Evolutionary conservation across 306 rosid species (phyloP), one percentile per base, ranked within the genome.

Genomic region (Citrullus colocynthis): DNA sequence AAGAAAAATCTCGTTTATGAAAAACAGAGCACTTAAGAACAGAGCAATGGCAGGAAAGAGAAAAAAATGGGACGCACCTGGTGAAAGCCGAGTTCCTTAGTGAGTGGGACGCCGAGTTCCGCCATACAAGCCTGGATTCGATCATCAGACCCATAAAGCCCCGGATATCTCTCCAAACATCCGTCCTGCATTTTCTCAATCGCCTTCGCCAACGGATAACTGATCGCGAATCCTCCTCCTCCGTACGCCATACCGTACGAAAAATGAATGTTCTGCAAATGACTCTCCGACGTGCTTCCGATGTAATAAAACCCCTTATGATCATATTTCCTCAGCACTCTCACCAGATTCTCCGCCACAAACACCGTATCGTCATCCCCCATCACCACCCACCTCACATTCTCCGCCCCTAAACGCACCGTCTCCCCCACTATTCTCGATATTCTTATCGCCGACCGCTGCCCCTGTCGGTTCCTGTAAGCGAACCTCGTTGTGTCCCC

Each of bases 81-180:
- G 82, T 96, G 99, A 83, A 96, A 96, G 37, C 99, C 99, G 84
- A 88, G 85, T 89, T 96, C 91, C 75, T 88, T 96, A 2, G 98
- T 89, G 87, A 96, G 96, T 69, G 99, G 99, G 59, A 96, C 98
- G 51, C 99, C 99, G 82, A 96, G 99, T 84, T 96, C 99, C 6
- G 98, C 96, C 98, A 92, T 92, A 81, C 99, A 96, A 24, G 99
- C 99, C 30, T 96, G 99, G 85, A 96, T 91, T 70, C 99, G 85
- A 30, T 96, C 99, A 74, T 96, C 99, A 54, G 99, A 96, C 12
- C 99, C 99, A 79, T 92, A 96, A 6, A 96, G 78, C 1, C 80
- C 87, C 0, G 99, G 99, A 74, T 96, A 96, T 44, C 98, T 86
- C 30, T 86, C 86, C 51, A 96, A 91, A 45, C 99, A 96, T 4